These are phyloP conservation scores for Symmetrospora coprosmae DNA, from an alignment of 768 basidiomycete genomes.

Conservation along the genomic window DNA sequence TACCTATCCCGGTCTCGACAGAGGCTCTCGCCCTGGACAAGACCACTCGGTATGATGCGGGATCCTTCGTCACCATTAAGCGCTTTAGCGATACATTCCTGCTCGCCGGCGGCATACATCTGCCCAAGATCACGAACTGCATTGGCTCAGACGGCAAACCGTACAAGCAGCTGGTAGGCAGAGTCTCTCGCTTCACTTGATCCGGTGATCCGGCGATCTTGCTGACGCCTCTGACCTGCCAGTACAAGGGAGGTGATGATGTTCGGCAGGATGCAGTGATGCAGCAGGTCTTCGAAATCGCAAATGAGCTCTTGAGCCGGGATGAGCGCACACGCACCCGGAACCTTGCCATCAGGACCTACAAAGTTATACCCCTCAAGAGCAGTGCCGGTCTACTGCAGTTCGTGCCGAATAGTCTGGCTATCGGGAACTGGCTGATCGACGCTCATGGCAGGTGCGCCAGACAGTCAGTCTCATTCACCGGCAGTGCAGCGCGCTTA, in stretches of 20 bases:
- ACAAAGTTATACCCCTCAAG: slow-evolving; percentile 76
- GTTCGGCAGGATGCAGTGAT: slow-evolving; percentile 94
- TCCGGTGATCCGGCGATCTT: neutral
- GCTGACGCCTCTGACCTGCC: neutral
- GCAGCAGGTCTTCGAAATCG: slow-evolving; percentile 90
- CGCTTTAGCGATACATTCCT: slow-evolving; percentile 49
- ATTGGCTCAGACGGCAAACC: slow-evolving; percentile 50
- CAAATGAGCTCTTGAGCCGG: slow-evolving; percentile 57
- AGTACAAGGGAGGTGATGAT: slow-evolving; percentile 95
- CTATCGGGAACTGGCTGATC: slow-evolving; percentile 51
- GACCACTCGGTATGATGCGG: slow-evolving; percentile 52
- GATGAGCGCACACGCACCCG: slow-evolving; percentile 67
- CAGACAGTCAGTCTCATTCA: too few species aligned
- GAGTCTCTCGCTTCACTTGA: neutral
- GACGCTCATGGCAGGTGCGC: slow-evolving; percentile 52
- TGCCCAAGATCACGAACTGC: slow-evolving; percentile 67
- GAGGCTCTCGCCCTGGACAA: slow-evolving; percentile 54
- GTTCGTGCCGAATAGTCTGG: slow-evolving; percentile 66
- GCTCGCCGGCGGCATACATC: slow-evolving; percentile 61
- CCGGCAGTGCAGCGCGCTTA: too few species aligned
- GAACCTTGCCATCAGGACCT: slow-evolving; percentile 59
- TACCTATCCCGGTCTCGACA: slow-evolving; percentile 76
- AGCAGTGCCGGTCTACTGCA: slow-evolving; percentile 71
- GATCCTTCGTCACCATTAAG: slow-evolving; percentile 48
- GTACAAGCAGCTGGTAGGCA: slow-evolving; percentile 66